phyloP scores from a whole-genome alignment of 306 rosid genomes.

The Begonia fuchsioides region DNA sequence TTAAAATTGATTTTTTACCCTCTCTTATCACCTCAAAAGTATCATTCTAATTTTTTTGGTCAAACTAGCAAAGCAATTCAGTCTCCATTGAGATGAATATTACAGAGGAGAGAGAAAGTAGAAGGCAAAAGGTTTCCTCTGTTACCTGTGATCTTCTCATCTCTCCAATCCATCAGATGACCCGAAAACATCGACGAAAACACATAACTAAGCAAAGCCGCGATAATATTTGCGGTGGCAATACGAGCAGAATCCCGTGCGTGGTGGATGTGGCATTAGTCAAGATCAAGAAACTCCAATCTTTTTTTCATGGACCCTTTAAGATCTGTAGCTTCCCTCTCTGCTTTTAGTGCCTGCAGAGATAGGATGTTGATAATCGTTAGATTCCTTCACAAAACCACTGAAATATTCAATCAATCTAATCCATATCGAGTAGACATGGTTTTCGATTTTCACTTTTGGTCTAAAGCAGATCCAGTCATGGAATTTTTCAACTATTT shows the following conservation, averaged over 20 bases:
- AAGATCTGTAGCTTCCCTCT: slow-evolving; percentile 76
- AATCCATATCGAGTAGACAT: too few relatives aligned
- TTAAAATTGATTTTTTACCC: too few relatives aligned
- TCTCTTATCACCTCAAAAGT: too few relatives aligned
- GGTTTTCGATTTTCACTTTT: too few relatives aligned
- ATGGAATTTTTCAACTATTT: too few relatives aligned
- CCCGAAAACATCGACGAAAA: background rate
- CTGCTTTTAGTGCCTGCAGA: slow-evolving; percentile 74
- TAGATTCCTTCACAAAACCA: too few relatives aligned
- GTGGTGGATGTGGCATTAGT: slow-evolving; percentile 11
- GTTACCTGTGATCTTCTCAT: slow-evolving; percentile 10
- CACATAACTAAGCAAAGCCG: slow-evolving; percentile 9
- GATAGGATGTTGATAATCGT: slow-evolving; percentile 4
- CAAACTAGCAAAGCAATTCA: too few relatives aligned
- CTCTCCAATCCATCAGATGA: slow-evolving; percentile 6
- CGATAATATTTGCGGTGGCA: slow-evolving; percentile 45
- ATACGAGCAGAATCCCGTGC: slow-evolving; percentile 2
- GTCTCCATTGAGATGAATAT: slow-evolving; percentile 22
- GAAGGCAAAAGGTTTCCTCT: too few relatives aligned
- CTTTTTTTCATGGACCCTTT: slow-evolving; percentile 90
- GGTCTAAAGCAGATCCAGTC: too few relatives aligned
- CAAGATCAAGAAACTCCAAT: slow-evolving; percentile 89
- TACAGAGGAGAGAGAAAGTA: slow-evolving; percentile 19
- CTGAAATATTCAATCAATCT: too few relatives aligned
- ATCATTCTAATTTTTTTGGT: background rate